phyloP scores from a whole-genome alignment of 2,329 filamentous ascomycete species.

The Xylaria sp. region DNA sequence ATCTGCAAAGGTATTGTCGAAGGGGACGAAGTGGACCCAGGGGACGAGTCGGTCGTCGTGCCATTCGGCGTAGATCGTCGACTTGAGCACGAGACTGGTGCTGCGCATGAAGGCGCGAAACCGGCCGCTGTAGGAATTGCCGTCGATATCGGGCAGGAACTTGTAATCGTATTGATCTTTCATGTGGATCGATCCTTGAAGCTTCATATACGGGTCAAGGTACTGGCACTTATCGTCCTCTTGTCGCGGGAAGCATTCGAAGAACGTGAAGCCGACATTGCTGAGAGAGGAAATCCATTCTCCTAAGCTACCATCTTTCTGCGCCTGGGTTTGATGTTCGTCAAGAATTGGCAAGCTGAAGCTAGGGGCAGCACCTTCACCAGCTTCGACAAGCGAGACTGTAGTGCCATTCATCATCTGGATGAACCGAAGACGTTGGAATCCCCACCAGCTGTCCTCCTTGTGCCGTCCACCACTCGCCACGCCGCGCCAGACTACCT shows the following conservation, averaged over 20 bases:
- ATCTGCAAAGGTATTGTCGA: conserved; percentile 64
- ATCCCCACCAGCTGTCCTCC: conserved; percentile 56
- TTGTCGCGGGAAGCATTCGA: conserved; percentile 34
- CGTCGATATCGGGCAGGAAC: conserved; percentile 65
- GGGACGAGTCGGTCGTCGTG: conserved; percentile 63
- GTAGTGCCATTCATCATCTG: conserved; percentile 61
- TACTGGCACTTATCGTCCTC: conserved; percentile 35
- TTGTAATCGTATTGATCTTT: conserved; percentile 52
- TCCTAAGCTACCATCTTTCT: conserved; percentile 34
- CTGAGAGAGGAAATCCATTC: conserved; percentile 38
- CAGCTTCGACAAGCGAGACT: conserved; percentile 42
- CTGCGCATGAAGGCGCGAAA: conserved; percentile 59
- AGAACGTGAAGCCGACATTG: conserved; percentile 41
- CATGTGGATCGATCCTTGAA: conserved; percentile 37
- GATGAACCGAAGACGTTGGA: conserved; percentile 63
- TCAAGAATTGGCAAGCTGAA: conserved; percentile 38
- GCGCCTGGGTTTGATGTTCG: conserved; percentile 37
- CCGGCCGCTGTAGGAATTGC: conserved; percentile 60
- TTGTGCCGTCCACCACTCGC: conserved; percentile 52
- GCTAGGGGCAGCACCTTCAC: conserved; percentile 37
- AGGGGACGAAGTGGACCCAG: conserved; percentile 68
- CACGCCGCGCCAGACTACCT: conserved; percentile 58
- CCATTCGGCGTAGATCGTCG: conserved; percentile 70
- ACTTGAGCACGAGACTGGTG: conserved; percentile 63
- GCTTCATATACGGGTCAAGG: conserved; percentile 34